A percentile compares a stretch with the other conserved stretches of the same genome.
Evolutionary conservation across 257 asterid genomes (phyloP).

Genomic region (Echites panduratus): DNA sequence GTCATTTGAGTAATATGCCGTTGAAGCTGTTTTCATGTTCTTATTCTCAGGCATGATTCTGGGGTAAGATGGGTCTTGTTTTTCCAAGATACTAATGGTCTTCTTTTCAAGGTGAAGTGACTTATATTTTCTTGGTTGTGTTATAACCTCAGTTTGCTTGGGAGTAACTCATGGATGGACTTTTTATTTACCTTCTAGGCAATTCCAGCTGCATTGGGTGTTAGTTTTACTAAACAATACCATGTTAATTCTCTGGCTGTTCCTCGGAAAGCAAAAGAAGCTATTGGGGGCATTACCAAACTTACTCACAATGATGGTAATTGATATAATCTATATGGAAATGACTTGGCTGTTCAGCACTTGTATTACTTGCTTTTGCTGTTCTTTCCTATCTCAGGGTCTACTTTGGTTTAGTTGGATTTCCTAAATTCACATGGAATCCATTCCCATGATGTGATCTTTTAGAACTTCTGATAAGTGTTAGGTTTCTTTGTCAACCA

Average conservation of each 20-base stretch:
- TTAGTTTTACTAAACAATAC: constrained; percentile 73
- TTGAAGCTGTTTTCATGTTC: constrained; percentile 8
- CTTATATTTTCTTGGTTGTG: constrained; percentile 6
- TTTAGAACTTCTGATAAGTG: no score
- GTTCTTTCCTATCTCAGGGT: neutral
- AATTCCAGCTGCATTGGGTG: constrained; percentile 91
- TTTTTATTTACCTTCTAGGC: constrained; percentile 45
- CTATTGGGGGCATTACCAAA: constrained; percentile 94
- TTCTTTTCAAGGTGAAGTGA: constrained; percentile 77
- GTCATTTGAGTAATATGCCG: neutral
- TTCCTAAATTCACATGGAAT: no score
- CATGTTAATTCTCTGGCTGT: constrained; percentile 98
- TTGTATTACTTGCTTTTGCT: neutral
- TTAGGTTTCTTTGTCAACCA: no score
- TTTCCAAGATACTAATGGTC: constrained; percentile 98
- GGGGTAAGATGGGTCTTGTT: constrained; percentile 92
- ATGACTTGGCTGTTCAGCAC: neutral
- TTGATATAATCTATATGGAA: neutral
- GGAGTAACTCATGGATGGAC: constrained; percentile 5
- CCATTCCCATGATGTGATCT: neutral
- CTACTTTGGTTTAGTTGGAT: neutral
- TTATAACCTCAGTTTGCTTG: constrained; percentile 4
- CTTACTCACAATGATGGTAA: constrained; percentile 91
- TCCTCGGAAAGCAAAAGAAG: constrained; percentile 99
- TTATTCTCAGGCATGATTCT: constrained; percentile 56